Evolutionary conservation across 129 eudicot species (phyloP), one percentile per base, ranked within the genome.

Genomic region (Smallanthus sonchifolius): DNA sequence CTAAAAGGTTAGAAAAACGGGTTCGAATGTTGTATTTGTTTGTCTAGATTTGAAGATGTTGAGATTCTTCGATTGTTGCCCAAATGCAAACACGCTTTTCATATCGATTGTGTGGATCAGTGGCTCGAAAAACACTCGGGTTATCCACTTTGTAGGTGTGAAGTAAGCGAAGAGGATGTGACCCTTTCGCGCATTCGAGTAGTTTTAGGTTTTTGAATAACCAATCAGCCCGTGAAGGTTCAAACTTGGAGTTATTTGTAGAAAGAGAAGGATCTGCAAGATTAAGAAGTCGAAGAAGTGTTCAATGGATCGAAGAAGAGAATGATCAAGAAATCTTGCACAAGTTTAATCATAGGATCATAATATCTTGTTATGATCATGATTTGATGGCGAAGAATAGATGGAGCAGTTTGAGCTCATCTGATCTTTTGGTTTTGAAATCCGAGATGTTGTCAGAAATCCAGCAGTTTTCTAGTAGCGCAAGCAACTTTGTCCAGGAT

Each of bases 111-210:
- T 73, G 82, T 92, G 42, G 98, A 92, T 70, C 79, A 28, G 37
- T 92, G 98, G 98, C 92, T 92, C 10, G 92, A 86, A 30, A 79
- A 77, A 24, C 96, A 92, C 84, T 87, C 95, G 1, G 87, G 85
- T 17, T 92, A 96, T 60, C 98, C 98, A 0, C 92, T 92, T 73
- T 92, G 98, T 65, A 81, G 97, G 81, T 85, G 80, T 32, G 77
- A 72, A 47, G 87, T 92, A 36, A 84, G 81, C 17, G 51, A 64
- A 43, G 88, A 89, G 4, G 96, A 92, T 61, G 73, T 79, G 10
- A 39, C 77, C 5, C 30, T 69, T 24, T 83, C 30, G 52, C 81
- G 2, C 20, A 43, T 68, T 86, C 95, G 2, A 72, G 40, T 14
- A 86, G 91, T 77, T 82, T 86, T 66, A 81, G 95, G 71, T 86